A percentile compares a stretch with the other conserved stretches of the same genome.
Conservation (phyloP, 306 rosid species). For the Cicer arietinum region DNA sequence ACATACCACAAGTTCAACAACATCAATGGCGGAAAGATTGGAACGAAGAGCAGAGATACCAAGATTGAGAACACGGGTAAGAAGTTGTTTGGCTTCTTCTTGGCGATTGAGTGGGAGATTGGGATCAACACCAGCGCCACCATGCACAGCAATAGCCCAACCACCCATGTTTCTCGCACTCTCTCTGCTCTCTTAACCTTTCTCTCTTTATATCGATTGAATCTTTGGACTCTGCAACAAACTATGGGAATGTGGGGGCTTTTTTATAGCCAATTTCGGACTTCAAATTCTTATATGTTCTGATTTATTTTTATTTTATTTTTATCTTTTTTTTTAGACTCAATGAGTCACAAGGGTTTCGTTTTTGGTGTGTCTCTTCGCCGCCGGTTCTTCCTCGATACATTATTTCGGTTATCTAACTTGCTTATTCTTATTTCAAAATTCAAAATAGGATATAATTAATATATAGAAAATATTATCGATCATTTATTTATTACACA, state of each 20-base stretch:
- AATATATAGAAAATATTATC: too few relatives aligned
- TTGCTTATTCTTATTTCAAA: too few relatives aligned
- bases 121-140: conserved; percentile 97
- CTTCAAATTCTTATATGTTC: conserved; percentile 25
- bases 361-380: neutral
- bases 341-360: neutral
- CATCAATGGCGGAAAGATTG: conserved; percentile 73
- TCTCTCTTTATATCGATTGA: neutral
- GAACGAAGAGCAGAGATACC: conserved; percentile 82
- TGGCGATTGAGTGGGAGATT: conserved; percentile 79
- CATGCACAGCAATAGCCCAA: conserved; percentile 94
- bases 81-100: conserved; percentile 84
- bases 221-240: conserved; percentile 13
- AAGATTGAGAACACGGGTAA: conserved; percentile 81
- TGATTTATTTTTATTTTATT: neutral
- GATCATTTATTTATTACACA: too few relatives aligned
- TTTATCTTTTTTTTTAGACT: neutral
- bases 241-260: fast-evolving
- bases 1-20: conserved; percentile 90
- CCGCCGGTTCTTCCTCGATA: too few relatives aligned
- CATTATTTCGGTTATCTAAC: too few relatives aligned
- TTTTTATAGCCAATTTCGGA: conserved; percentile 49
- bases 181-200: neutral
- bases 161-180: conserved; percentile 53
- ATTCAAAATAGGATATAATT: too few relatives aligned